phyloP scores from a whole-genome alignment of 768 basidiomycete species.

The Leccinum variicolor region DNA sequence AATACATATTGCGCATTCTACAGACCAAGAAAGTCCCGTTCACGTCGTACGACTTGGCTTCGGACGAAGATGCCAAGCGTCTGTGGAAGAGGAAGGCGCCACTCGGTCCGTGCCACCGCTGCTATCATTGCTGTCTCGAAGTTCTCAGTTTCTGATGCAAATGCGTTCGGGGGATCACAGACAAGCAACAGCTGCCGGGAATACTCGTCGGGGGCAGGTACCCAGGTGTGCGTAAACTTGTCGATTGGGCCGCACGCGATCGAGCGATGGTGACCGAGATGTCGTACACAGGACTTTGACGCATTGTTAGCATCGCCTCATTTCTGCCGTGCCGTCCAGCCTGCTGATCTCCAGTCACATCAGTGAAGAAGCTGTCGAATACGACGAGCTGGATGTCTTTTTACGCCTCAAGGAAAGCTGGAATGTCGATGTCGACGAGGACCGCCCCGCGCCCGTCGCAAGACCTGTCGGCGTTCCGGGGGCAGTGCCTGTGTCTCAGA shows the following conservation, averaged over 20 bases:
- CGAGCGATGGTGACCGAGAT: conserved; percentile 7
- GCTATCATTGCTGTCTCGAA: neutral
- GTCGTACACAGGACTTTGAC: conserved; percentile 51
- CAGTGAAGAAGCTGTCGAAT: conserved; percentile 86
- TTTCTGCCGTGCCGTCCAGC: neutral
- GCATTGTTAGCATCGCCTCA: conserved; percentile 57
- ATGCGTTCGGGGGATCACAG: conserved; percentile 34
- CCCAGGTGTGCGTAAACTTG: conserved; percentile 59
- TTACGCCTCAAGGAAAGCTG: conserved; percentile 71
- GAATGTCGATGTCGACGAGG: conserved; percentile 56
- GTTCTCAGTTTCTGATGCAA: conserved; percentile 1
- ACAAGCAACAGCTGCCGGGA: conserved; percentile 82
- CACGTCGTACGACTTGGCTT: conserved; percentile 80
- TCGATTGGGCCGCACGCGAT: neutral
- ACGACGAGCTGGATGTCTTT: conserved; percentile 65
- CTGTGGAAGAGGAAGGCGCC: conserved; percentile 84
- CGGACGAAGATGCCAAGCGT: conserved; percentile 74
- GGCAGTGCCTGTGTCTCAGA: conserved; percentile 67
- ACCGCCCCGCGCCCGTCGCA: conserved; percentile 48
- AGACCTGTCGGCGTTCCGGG: conserved; percentile 81
- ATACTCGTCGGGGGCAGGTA: conserved; percentile 75
- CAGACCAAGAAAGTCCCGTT: conserved; percentile 86
- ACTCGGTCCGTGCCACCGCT: conserved; percentile 38
- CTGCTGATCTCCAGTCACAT: conserved; percentile 3
- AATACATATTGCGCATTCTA: conserved; percentile 76